phyloP scores from a whole-genome alignment of 306 rosid genomes.

The Canavalia ensiformis region DNA sequence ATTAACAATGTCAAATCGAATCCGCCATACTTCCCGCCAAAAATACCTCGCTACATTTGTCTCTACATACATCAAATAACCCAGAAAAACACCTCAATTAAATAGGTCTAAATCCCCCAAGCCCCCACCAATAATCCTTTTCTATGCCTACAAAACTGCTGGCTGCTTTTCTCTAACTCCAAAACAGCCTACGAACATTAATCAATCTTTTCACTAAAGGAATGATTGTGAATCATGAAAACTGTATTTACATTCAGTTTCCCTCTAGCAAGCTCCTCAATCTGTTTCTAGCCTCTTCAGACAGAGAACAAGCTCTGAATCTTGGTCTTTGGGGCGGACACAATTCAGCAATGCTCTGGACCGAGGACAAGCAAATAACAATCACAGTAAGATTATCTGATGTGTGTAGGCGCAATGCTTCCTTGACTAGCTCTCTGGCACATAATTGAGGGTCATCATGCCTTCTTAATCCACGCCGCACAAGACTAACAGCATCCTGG shows the following conservation, averaged over 20 bases:
- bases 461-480: conserved; percentile 74
- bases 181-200: conserved; percentile 65
- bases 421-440: conserved; percentile 77
- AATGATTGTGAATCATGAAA: conserved; percentile 36
- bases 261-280: conserved; percentile 72
- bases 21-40: conserved; percentile 25
- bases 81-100: conserved; percentile 40
- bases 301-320: conserved; percentile 60
- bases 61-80: conserved; percentile 26
- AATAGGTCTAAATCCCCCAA: conserved; percentile 14
- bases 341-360: conserved; percentile 49
- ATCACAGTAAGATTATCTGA: conserved; percentile 56
- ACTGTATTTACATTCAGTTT: conserved; percentile 57
- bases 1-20: conserved; percentile 12
- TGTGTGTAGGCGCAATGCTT: conserved; percentile 76
- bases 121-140: conserved; percentile 23
- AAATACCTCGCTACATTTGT: conserved; percentile 34
- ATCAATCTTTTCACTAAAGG: conserved; percentile 35
- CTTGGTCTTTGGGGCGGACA: conserved; percentile 61
- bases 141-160: conserved; percentile 67
- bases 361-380: conserved; percentile 54
- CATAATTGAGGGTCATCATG: conserved; percentile 78
- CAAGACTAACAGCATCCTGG: conserved; percentile 83
- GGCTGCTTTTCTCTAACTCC: conserved; percentile 62
- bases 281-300: conserved; percentile 67